A percentile compares a stretch with the other conserved stretches of the same genome.
Conservation (phyloP, 768 basidiomycete genomes). For the Lactifluus echinatus region DNA sequence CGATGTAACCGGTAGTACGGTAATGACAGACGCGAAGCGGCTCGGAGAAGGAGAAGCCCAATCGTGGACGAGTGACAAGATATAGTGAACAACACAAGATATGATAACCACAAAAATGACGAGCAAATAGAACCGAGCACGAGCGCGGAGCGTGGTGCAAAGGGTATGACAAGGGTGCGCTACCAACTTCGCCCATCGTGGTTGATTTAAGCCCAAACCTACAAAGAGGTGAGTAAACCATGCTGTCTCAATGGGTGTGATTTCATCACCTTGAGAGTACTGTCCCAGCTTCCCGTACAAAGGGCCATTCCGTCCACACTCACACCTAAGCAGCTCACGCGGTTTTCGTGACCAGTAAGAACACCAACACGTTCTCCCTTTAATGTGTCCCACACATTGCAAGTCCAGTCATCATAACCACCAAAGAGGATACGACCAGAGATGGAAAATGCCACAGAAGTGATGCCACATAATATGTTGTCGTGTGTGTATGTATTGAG, state of each 20-base stretch:
- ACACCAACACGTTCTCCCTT: constrained; percentile 98
- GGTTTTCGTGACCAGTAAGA: constrained; percentile 94
- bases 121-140: constrained; percentile 16
- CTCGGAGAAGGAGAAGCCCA: constrained; percentile 31
- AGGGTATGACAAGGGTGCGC: constrained; percentile 15
- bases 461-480: constrained; percentile 98
- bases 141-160: constrained; percentile 8
- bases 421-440: constrained; percentile 97
- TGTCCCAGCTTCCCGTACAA: constrained; percentile 98
- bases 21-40: constrained; percentile 57
- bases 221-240: constrained; percentile 6
- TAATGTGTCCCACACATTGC: constrained; percentile 99
- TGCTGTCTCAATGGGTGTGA: not conserved
- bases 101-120: constrained; percentile 37
- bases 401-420: constrained; percentile 99
- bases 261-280: constrained; percentile 75
- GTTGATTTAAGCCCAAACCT: constrained; percentile 76
- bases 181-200: constrained; percentile 4
- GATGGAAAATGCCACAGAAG: constrained; percentile 96
- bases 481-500: constrained; percentile 96
- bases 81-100: constrained; percentile 41
- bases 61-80: constrained; percentile 32
- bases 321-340: constrained; percentile 94
- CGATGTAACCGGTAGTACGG: constrained; percentile 27
- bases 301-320: constrained; percentile 96